Evolutionary conservation across 2,329 filamentous ascomycete species (phyloP), one percentile per base, ranked within the genome.

Genomic region (Colletotrichum somersetense): DNA sequence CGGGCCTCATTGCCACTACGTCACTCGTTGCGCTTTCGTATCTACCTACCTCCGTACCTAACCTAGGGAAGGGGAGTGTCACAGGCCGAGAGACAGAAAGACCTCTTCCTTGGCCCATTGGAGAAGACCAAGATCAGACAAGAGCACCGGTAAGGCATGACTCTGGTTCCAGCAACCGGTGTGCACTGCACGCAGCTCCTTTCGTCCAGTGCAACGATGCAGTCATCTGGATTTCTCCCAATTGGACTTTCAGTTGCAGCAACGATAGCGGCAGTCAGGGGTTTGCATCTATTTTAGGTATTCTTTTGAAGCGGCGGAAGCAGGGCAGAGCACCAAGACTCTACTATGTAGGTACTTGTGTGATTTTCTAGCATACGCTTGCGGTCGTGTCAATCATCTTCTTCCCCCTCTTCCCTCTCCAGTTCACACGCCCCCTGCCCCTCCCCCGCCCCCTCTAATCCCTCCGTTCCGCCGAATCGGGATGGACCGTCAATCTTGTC

Each of bases 401-500:
- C 52, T 7, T 20, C 7, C 52, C 18, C 18, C 5, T 11, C 46
- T 18, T 20, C 20, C 23, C 26, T 30, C 12, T 23, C 62, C 30
- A 46, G 20, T 40, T 48, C 44, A n/a, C 30, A 30, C 30, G 30
- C 30, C 30, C 30, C 3, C 30, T 30, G 8, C 58, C n/a, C 20
- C 66, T 23, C 30, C 59, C 52, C 26, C 12, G 16, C 46, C 8
- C 46, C 23, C 35, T 23, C 53, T n/a, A 56, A n/a, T 44, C 53
- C 46, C 62, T 74, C 72, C 72, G 72, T 73, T 74, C 63, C 66
- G 72, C 72, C 72, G 72, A 73, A 73, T 73, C 62, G 64, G 69
- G 69, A 73, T 71, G 64, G 72, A 38, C 11, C 40, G 55, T 40
- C 50, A 67, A 40, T 71, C n/a, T 46, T 50, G 59, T 64, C 55